Evolutionary conservation across 495 filamentous ascomycete genomes (phyloP).

Genomic region (Neurospora sp.): DNA sequence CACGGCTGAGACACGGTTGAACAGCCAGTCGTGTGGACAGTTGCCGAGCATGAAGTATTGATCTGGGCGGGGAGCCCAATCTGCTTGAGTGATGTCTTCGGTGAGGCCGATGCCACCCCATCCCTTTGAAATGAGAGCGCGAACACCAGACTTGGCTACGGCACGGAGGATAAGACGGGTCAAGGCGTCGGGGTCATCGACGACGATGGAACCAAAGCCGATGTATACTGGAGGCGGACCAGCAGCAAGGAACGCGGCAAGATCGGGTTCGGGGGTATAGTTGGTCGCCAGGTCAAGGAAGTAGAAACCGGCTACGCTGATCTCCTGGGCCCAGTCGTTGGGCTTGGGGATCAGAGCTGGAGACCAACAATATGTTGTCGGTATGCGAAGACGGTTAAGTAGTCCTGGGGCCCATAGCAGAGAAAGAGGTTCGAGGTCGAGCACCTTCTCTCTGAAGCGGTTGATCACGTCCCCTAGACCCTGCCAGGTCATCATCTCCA

Average conservation of each 20-base stretch:
- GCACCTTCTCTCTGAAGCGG: slow-evolving; percentile 46
- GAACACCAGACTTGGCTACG: slow-evolving; percentile 50
- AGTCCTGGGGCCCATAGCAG: slow-evolving; percentile 56
- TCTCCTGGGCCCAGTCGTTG: slow-evolving; percentile 50
- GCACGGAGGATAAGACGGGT: slow-evolving; percentile 62
- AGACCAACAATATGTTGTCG: slow-evolving; percentile 58
- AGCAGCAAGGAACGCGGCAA: slow-evolving; percentile 44
- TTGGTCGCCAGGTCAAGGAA: slow-evolving; percentile 53
- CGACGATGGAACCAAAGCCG: slow-evolving; percentile 74
- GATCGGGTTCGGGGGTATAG: slow-evolving; percentile 44
- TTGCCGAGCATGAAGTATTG: slow-evolving; percentile 71
- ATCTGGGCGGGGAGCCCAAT: slow-evolving; percentile 48
- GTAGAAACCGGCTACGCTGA: slow-evolving; percentile 54
- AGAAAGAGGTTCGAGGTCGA: slow-evolving; percentile 52
- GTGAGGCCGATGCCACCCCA: slow-evolving; percentile 60
- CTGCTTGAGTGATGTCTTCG: slow-evolving; percentile 19
- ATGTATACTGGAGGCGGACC: slow-evolving; percentile 68
- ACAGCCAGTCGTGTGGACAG: slow-evolving; percentile 76
- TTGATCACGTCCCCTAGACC: slow-evolving; percentile 58
- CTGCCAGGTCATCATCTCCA: slow-evolving; percentile 59
- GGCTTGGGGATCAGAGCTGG: slow-evolving; percentile 57
- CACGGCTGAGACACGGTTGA: slow-evolving; percentile 62
- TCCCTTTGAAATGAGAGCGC: slow-evolving; percentile 69
- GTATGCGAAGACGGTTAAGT: slow-evolving; percentile 49
- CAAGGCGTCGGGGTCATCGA: slow-evolving; percentile 59